Evolutionary conservation across 78 protist species (phyloP).

Genomic region (Dictyostelium firmibasis): DNA sequence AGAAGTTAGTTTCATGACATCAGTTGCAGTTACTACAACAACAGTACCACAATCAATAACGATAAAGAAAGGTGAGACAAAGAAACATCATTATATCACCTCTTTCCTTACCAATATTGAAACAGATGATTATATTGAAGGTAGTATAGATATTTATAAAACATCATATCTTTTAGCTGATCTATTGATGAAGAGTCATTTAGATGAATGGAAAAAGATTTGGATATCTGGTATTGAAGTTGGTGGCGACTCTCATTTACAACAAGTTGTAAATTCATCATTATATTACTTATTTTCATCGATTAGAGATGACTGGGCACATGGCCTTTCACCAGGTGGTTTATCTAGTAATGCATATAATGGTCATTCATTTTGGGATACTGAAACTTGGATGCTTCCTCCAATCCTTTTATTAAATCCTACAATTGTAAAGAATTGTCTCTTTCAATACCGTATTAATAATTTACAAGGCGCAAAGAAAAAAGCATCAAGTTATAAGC

Average conservation of each 20-base stretch:
- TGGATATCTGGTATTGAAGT: constrained; percentile 66
- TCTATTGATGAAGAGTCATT: background rate
- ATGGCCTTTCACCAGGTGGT: constrained; percentile 51
- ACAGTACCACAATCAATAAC: background rate
- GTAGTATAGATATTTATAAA: background rate
- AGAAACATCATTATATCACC: constrained; percentile 9
- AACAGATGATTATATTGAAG: background rate
- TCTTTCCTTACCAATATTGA: background rate
- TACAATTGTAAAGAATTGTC: background rate
- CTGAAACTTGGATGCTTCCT: constrained; percentile 63
- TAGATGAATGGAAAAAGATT: constrained; percentile 18
- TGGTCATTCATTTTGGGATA: constrained; percentile 80
- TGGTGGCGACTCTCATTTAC: constrained; percentile 47
- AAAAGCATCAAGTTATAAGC: constrained; percentile 41
- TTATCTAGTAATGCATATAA: constrained; percentile 47
- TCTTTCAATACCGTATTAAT: constrained; percentile 51
- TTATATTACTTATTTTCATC: constrained; percentile 45
- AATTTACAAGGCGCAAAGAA: constrained; percentile 4
- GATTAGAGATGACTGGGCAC: constrained; percentile 66
- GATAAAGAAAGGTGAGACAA: background rate
- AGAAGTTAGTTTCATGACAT: background rate
- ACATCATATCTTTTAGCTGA: background rate
- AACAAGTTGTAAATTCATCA: constrained; percentile 54
- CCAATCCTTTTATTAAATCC: constrained; percentile 24
- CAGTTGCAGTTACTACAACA: constrained; percentile 6